A percentile compares a stretch with the other conserved stretches of the same genome.
These are phyloP conservation scores for Barnettozyma californica DNA, from an alignment of 805 yeast genomes.

Conservation along the genomic window DNA sequence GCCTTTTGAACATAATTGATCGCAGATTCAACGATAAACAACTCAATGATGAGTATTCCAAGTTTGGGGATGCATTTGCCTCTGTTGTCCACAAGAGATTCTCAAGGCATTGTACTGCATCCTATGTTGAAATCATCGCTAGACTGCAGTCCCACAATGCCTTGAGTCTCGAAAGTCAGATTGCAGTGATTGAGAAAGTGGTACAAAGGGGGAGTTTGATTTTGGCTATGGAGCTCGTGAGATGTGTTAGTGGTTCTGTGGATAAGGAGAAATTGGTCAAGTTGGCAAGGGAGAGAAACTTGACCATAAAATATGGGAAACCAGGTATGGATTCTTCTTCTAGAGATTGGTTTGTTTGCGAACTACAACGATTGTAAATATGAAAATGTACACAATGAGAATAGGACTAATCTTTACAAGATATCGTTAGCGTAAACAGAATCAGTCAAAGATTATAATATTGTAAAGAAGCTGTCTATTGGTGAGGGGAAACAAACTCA, in stretches of 20 bases:
- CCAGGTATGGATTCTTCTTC: conserved; percentile 1
- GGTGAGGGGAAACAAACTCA: too few relatives aligned
- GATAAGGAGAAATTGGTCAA: neutral
- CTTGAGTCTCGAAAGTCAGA: neutral
- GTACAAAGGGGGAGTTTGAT: conserved; percentile 5
- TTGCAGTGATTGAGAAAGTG: neutral
- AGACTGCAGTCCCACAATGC: neutral
- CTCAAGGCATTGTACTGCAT: neutral
- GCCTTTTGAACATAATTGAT: conserved; percentile 3
- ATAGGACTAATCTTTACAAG: too few relatives aligned
- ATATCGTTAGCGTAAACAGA: too few relatives aligned
- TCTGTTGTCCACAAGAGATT: neutral
- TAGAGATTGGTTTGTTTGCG: neutral
- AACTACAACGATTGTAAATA: neutral
- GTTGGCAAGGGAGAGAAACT: neutral
- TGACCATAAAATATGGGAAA: neutral
- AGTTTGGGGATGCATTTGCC: neutral
- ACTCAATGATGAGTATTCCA: neutral
- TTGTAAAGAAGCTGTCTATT: too few relatives aligned
- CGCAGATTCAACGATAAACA: neutral
- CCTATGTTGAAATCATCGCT: neutral
- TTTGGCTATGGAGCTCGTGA: neutral
- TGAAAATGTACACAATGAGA: neutral
- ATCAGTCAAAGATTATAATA: too few relatives aligned
- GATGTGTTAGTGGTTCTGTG: neutral